Evolutionary conservation across 306 rosid species (phyloP), one percentile per base, ranked within the genome.

Genomic region (Lotus japonicus): DNA sequence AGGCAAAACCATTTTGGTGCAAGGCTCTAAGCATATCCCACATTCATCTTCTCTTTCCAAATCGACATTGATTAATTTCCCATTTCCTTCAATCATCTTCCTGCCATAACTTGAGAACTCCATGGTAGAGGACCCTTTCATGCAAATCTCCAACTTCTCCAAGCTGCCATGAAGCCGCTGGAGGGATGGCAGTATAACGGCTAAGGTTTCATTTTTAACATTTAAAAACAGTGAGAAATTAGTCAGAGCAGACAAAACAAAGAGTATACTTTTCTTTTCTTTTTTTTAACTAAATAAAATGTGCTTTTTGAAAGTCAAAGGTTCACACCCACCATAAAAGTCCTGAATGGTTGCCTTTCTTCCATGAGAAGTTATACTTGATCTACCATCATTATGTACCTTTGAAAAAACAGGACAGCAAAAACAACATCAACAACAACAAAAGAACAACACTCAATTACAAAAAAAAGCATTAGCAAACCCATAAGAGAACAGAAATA

Each of bases 1-100:
- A 50, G 98, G 98, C 77, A 92, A 78, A 75, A 92, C 98, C 82
- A 92, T 82, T 82, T 87, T 92, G 64, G 96, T 84, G 79, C 98
- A 92, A 2, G 95, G 92, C 83, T 92, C 98, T 80, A 92, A 83
- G 80, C 98, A 92, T 68, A 92, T 92, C 52, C 98, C 98, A 78
- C 98, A 92, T 72, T 92, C 98, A 64, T 89, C 98, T 80, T 92
- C 98, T 70, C 98, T 83, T 73, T 89, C 94, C 77, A 78, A 75
- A 67, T 89, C 95, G 0, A 85, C 72, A 64, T 54, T 72, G 70
- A 31, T 48, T 9, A 84, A 66, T 68, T 75, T 81, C 42, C 77
- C 75, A 45, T 83, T 88, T 54, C 83, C 88, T 56, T 82, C 83
- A 4, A 68, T 57, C 70, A 73, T 72, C 75, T 84, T 85, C 74